These are phyloP conservation scores for Coniochaeta sp. DNA, from an alignment of 2,329 filamentous ascomycete species.

Conservation along the genomic window DNA sequence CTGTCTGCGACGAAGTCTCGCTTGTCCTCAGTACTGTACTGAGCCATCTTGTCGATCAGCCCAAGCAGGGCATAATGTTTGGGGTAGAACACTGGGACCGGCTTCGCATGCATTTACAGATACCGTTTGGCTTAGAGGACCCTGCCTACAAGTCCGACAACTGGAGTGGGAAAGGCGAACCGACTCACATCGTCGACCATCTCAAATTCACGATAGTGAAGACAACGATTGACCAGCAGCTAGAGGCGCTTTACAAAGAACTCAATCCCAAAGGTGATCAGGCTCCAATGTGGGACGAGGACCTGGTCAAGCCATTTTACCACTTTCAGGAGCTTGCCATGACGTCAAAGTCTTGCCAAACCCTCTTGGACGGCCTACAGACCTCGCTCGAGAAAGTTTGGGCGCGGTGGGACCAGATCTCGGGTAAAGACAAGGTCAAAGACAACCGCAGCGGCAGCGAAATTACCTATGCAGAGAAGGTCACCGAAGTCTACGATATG, in stretches of 20 bases:
- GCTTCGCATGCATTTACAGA: slow-evolving; percentile 22
- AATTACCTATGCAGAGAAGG: slow-evolving; percentile 16
- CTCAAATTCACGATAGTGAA: slow-evolving; percentile 49
- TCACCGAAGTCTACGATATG: slow-evolving; percentile 28
- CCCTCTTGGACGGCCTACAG: slow-evolving; percentile 24
- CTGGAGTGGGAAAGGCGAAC: slow-evolving; percentile 17
- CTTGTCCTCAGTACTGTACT: slow-evolving; percentile 44
- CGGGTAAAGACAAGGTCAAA: slow-evolving; percentile 4
- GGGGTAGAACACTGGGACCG: slow-evolving; percentile 29
- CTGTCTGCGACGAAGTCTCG: slow-evolving; percentile 35
- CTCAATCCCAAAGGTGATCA: slow-evolving; percentile 8
- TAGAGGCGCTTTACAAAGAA: slow-evolving; percentile 23
- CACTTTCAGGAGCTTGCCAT: slow-evolving; percentile 23
- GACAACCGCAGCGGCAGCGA: slow-evolving; percentile 3
- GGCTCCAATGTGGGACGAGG: slow-evolving; percentile 25
- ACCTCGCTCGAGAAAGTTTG: slow-evolving; percentile 22
- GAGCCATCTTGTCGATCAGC: slow-evolving; percentile 48
- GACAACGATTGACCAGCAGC: slow-evolving; percentile 27
- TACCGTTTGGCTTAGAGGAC: slow-evolving; percentile 17
- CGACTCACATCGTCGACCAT: slow-evolving; percentile 52
- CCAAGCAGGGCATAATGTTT: slow-evolving; percentile 48
- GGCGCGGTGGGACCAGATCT: slow-evolving; percentile 22
- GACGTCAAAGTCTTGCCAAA: slow-evolving; percentile 19
- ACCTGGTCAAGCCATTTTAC: slow-evolving; percentile 25
- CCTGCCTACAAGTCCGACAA: slow-evolving; percentile 36